Conservation (phyloP, 1,139 yeast species). For the Hyphopichia fennica region DNA sequence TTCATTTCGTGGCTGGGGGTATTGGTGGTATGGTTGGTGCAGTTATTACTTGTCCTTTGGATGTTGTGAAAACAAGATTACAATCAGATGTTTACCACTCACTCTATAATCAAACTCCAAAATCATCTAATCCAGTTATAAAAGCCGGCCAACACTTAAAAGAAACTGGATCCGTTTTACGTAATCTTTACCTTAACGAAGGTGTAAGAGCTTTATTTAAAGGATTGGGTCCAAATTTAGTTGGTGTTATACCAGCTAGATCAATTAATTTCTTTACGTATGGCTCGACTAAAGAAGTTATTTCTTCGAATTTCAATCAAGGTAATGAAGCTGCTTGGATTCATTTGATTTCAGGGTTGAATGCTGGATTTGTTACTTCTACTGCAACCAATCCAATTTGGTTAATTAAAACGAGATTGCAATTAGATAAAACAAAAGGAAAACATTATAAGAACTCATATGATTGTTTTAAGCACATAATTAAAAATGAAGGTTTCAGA, state of each 20-base stretch:
- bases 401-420: conserved; percentile 93
- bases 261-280: conserved; percentile 96
- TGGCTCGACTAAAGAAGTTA: conserved; percentile 80
- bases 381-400: conserved; percentile 99
- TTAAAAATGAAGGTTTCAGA: conserved; percentile 71
- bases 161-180: conserved; percentile 77
- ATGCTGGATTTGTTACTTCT: conserved; percentile 92
- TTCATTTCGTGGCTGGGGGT: conserved; percentile 99
- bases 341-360: conserved; percentile 84
- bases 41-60: conserved; percentile 88
- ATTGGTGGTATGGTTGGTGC: conserved; percentile 99
- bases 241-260: conserved; percentile 98
- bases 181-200: conserved; percentile 68
- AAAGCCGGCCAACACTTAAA: conserved; percentile 68
- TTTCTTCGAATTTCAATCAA: conserved; percentile 62
- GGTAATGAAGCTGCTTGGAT: conserved; percentile 84
- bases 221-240: conserved; percentile 94
- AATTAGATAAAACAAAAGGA: conserved; percentile 70
- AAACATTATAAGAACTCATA: conserved; percentile 77
- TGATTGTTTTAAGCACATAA: conserved; percentile 76
- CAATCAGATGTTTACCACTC: conserved; percentile 77
- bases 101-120: conserved; percentile 41
- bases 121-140: conserved; percentile 37
- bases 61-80: conserved; percentile 91
- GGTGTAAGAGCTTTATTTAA: conserved; percentile 86